A percentile compares a stretch with the other conserved stretches of the same genome.
These are phyloP conservation scores for Trichoderma breve DNA, from an alignment of 2,329 filamentous ascomycete species.

Conservation along the genomic window DNA sequence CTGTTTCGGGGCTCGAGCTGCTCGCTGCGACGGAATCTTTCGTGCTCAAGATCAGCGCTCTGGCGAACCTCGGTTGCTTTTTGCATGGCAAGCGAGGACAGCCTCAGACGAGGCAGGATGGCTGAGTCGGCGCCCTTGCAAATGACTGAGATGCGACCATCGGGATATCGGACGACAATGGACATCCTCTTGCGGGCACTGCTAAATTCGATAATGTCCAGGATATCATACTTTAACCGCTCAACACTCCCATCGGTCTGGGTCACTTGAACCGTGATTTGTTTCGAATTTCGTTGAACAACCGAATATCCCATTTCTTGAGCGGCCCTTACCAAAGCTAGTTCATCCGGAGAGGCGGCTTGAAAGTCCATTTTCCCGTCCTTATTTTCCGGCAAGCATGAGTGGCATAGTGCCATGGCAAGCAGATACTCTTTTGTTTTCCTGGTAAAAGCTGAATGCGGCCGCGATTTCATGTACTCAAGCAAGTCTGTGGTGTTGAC, in stretches of 20 bases:
- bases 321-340: slow-evolving; percentile 80
- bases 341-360: slow-evolving; percentile 84
- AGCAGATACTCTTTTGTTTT: slow-evolving; percentile 82
- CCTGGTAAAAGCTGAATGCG: slow-evolving; percentile 72
- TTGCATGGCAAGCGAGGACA: slow-evolving; percentile 70
- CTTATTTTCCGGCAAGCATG: slow-evolving; percentile 76
- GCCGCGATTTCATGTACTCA: slow-evolving; percentile 71
- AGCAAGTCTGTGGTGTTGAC: slow-evolving; percentile 71
- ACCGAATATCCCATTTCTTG: slow-evolving; percentile 81
- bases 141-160: slow-evolving; percentile 76
- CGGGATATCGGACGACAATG: slow-evolving; percentile 79
- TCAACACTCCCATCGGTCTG: slow-evolving; percentile 39
- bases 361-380: slow-evolving; percentile 76
- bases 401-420: slow-evolving; percentile 84
- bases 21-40: slow-evolving; percentile 55
- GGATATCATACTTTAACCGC: slow-evolving; percentile 69
- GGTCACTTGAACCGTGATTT: slow-evolving; percentile 54
- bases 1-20: slow-evolving; percentile 54
- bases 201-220: slow-evolving; percentile 89
- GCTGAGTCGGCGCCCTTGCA: slow-evolving; percentile 90
- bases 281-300: slow-evolving; percentile 68
- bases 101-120: slow-evolving; percentile 73
- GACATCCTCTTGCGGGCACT: slow-evolving; percentile 91
- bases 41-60: slow-evolving; percentile 58
- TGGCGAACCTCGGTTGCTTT: slow-evolving; percentile 67